phyloP scores from a whole-genome alignment of 345 rosid genomes.

The Litchi chinensis region DNA sequence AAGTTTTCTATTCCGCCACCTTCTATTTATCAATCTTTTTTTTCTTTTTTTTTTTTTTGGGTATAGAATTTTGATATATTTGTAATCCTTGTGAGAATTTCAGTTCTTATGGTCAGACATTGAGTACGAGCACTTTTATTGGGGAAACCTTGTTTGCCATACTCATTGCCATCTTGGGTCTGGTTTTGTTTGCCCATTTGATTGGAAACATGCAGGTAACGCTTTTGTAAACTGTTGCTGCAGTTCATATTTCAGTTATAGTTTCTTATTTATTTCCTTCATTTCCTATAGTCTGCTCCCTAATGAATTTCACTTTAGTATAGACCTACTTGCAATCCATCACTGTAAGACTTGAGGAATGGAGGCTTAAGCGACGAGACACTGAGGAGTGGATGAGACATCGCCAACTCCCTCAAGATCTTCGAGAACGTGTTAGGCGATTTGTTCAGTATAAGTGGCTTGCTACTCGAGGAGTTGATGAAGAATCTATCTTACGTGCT shows the following conservation, averaged over 20 bases:
- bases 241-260: neutral
- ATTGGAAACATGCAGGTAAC: constrained; percentile 64
- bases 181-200: constrained; percentile 53
- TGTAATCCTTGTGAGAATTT: constrained; percentile 8
- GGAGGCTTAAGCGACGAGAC: constrained; percentile 60
- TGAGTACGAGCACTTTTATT: constrained; percentile 44
- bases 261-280: neutral
- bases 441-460: constrained; percentile 61
- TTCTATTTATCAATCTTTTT: neutral
- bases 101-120: constrained; percentile 52
- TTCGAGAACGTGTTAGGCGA: constrained; percentile 42
- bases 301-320: neutral
- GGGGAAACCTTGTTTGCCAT: constrained; percentile 53
- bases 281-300: neutral
- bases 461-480: constrained; percentile 58
- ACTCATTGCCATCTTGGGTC: constrained; percentile 48
- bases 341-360: constrained; percentile 59
- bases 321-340: constrained; percentile 62
- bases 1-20: neutral
- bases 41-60: neutral
- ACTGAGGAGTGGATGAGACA: constrained; percentile 67
- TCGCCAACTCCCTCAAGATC: constrained; percentile 52
- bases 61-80: neutral
- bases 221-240: neutral
- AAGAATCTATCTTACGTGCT: constrained; percentile 44